These are phyloP conservation scores for Rhodosporidiobolus odoratus DNA, from an alignment of 768 basidiomycete genomes.

Conservation along the genomic window DNA sequence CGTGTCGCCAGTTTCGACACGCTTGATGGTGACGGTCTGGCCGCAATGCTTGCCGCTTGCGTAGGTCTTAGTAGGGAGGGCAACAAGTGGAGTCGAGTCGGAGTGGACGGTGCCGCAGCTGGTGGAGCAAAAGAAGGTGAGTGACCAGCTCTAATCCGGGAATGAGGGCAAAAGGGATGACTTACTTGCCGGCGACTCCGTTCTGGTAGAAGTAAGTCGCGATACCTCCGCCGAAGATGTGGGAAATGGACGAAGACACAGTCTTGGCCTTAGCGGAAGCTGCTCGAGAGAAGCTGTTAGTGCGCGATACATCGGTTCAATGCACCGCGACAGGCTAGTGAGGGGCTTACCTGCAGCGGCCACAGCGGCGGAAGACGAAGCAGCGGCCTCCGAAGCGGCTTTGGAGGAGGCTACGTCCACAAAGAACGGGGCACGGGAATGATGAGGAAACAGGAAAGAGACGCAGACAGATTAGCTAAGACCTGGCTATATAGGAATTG, in stretches of 20 bases:
- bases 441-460: background rate
- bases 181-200: slow-evolving; percentile 24
- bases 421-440: background rate
- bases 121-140: background rate
- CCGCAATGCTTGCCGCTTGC: slow-evolving; percentile 35
- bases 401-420: slow-evolving; percentile 10
- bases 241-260: slow-evolving; percentile 5
- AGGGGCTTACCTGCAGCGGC: slow-evolving; percentile 18
- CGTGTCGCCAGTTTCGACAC: slow-evolving; percentile 26
- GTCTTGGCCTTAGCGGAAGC: slow-evolving; percentile 3
- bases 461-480: background rate
- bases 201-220: slow-evolving; percentile 35
- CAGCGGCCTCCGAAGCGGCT: slow-evolving; percentile 8
- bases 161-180: background rate
- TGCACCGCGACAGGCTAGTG: background rate
- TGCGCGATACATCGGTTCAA: no score
- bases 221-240: slow-evolving; percentile 22
- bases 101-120: slow-evolving; percentile 25
- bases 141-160: background rate
- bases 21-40: slow-evolving; percentile 28
- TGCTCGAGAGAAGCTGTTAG: background rate
- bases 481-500: background rate
- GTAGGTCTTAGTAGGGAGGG: slow-evolving; percentile 31
- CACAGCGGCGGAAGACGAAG: slow-evolving; percentile 4
- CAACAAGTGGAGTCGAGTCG: slow-evolving; percentile 16